Conservation (phyloP, 805 yeast species). For the Candida arabinofermentans region DNA sequence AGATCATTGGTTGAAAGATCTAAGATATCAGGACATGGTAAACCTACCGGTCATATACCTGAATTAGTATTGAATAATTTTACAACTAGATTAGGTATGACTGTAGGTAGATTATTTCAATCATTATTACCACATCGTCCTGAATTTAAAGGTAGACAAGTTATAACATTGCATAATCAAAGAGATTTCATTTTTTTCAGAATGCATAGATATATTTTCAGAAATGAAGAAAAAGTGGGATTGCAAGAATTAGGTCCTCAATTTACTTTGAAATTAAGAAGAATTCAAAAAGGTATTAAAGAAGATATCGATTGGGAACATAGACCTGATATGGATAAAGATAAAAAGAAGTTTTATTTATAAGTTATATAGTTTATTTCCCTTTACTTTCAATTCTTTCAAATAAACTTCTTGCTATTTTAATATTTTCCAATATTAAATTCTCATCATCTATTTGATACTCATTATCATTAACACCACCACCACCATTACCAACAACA, state of each 20-base stretch:
- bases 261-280: conserved; percentile 81
- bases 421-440: conserved; percentile 32
- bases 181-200: conserved; percentile 94
- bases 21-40: conserved; percentile 81
- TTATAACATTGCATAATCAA: conserved; percentile 91
- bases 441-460: conserved; percentile 30
- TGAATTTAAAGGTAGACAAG: conserved; percentile 93
- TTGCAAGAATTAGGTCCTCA: conserved; percentile 96
- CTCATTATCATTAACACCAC: conserved; percentile 10
- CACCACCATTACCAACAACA: too few relatives aligned
- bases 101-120: conserved; percentile 90
- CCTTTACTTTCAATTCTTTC: conserved; percentile 28
- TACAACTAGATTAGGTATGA: conserved; percentile 86
- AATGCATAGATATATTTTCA: conserved; percentile 88
- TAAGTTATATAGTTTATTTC: conserved; percentile 3
- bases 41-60: conserved; percentile 86
- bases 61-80: conserved; percentile 91
- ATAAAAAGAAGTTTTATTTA: conserved; percentile 85
- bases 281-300: conserved; percentile 86
- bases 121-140: conserved; percentile 90
- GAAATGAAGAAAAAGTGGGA: conserved; percentile 89
- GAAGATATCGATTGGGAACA: conserved; percentile 97
- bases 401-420: conserved; percentile 31
- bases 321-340: conserved; percentile 93
- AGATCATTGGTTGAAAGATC: conserved; percentile 73